These are phyloP conservation scores for Cytospora leucostoma DNA, from an alignment of 2,329 filamentous ascomycete genomes.

Conservation along the genomic window DNA sequence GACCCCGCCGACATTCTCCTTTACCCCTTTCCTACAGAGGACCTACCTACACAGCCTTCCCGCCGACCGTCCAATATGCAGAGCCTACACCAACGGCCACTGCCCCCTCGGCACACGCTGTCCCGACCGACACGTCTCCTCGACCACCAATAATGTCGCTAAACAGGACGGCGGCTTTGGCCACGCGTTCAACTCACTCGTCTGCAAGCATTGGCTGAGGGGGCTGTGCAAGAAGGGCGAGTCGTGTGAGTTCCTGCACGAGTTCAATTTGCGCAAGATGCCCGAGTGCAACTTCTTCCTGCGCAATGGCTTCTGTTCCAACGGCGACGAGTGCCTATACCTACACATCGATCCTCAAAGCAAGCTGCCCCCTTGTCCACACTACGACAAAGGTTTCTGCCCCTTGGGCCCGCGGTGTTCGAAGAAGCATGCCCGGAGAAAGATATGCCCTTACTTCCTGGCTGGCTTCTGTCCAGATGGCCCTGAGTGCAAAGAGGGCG, in stretches of 20 bases:
- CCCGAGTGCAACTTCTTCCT: constrained; percentile 97
- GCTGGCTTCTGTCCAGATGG: constrained; percentile 93
- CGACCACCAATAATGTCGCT: constrained; percentile 40
- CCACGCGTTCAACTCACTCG: constrained; percentile 68
- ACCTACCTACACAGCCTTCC: constrained; percentile 85
- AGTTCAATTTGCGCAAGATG: constrained; percentile 98
- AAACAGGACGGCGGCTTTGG: constrained; percentile 44
- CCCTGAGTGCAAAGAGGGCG: constrained; percentile 71
- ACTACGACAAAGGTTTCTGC: constrained; percentile 95
- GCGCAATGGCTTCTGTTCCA: constrained; percentile 90
- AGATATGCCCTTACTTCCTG: constrained; percentile 81
- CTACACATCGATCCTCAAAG: constrained; percentile 84
- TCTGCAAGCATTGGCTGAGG: constrained; percentile 98
- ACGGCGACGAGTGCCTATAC: constrained; percentile 95
- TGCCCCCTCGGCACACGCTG: constrained; percentile 85
- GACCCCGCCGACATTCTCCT: constrained; percentile 69
- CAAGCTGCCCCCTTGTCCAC: constrained; percentile 77
- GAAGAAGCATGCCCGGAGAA: constrained; percentile 83
- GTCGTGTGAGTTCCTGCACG: constrained; percentile 95
- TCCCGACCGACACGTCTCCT: constrained; percentile 73
- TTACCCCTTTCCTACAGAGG: constrained; percentile 79
- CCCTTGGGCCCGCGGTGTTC: constrained; percentile 83
- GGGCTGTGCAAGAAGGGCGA: constrained; percentile 98
- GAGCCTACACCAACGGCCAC: constrained; percentile 80
- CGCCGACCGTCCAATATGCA: constrained; percentile 78